Base-by-base conservation (phyloP, 768 basidiomycete genomes). In the Lactarius quietus region DNA sequence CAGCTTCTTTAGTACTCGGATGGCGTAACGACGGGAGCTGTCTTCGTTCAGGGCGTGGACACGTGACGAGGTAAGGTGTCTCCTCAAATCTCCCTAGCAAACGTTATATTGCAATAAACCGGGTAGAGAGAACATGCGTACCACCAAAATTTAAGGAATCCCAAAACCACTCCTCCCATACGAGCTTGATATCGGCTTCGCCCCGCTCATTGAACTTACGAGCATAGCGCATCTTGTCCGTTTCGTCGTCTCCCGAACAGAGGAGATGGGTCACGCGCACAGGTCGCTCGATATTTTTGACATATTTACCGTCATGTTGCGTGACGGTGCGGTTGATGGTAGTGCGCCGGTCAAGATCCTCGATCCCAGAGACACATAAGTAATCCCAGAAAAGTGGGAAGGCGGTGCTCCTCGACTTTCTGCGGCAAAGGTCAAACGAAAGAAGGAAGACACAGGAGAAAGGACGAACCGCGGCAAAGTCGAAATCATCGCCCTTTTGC, bases 151-250 rank as follows among this genome's bases (percentile, higher is more conserved):
- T 85, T 3, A 95, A 71, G 31, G 84, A 95, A 71, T 97, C 95
- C 93, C 93, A 95, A 63, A 97, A 90, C 95, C 95, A 98, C 67
- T 96, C 94, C 72, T 95, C 93, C 90, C 95, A 96, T 1, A 97
- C 85, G 3, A 95, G 78, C 57, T 83, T 80, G 36, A 94, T 93
- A 52, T 83, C 80, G 6, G 87, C 88, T 74, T 92, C 91, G 38
- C 86, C 84, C 26, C 80, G 78, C 20, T 78, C 73, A 72, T 89
- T 90, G 70, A 90, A 89, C 71, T 88, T 89, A 63, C 86, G 82
- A 0, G 92, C 92, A 70, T 89, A 91, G 6, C 78, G 80, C 81
- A 94, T 88, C 78, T 93, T 94, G 57, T 90, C 85, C 14, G 87
- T 76, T 73, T 88, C 81, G 54, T 81, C 81, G 66, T 86, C 81